Evolutionary conservation across 2,329 filamentous ascomycete species (phyloP).

Genomic region (Aphanocladium album): DNA sequence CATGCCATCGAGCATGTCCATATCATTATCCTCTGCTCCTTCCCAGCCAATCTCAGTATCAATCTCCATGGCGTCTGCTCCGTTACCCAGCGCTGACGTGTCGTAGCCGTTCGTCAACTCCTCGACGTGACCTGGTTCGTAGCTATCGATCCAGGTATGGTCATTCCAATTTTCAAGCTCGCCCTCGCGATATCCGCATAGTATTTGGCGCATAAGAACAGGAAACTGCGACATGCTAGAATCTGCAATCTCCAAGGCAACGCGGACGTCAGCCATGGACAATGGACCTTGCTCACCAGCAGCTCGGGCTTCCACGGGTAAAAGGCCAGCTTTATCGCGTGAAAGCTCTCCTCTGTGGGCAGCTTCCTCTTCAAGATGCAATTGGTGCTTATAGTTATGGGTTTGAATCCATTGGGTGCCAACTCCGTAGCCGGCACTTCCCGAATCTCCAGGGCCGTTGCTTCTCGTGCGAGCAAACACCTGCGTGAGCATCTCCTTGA

Average conservation of each 20-base stretch:
- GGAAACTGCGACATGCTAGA: constrained; percentile 74
- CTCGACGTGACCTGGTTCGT: constrained; percentile 23
- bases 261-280: constrained; percentile 70
- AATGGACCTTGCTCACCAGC: constrained; percentile 67
- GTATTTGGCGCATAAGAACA: constrained; percentile 64
- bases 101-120: constrained; percentile 30
- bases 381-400: constrained; percentile 67
- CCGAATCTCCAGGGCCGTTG: constrained; percentile 59
- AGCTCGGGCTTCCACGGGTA: constrained; percentile 77
- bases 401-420: constrained; percentile 73
- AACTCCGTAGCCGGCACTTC: constrained; percentile 57
- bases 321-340: constrained; percentile 68
- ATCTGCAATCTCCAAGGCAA: constrained; percentile 72
- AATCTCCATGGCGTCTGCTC: constrained; percentile 54
- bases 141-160: constrained; percentile 48
- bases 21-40: constrained; percentile 49
- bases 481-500: constrained; percentile 60
- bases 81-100: constrained; percentile 39
- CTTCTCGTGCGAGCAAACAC: constrained; percentile 60
- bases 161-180: constrained; percentile 65
- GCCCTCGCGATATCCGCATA: constrained; percentile 68
- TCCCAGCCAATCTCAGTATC: constrained; percentile 59
- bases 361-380: constrained; percentile 70
- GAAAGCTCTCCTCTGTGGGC: constrained; percentile 67
- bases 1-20: constrained; percentile 48